Percentiles rank a stretch among this genome's conserved stretches.
Conservation (phyloP, 2,329 filamentous ascomycete genomes). For the Botrytis aclada region DNA sequence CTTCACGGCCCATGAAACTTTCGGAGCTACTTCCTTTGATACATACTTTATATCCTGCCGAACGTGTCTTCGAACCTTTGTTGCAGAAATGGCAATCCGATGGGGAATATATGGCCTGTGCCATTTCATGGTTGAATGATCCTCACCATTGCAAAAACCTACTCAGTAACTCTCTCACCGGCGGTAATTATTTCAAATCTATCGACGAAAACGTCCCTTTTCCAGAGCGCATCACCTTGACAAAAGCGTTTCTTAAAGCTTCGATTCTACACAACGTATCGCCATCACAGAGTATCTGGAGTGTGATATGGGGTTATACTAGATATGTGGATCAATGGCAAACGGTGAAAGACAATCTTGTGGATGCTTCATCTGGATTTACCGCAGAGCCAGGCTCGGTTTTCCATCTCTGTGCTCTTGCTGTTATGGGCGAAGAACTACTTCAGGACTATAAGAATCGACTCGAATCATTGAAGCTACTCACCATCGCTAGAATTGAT, state of each 20-base stretch:
- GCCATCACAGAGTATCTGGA: constrained; percentile 14
- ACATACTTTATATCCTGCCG: not conserved
- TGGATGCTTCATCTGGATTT: constrained; percentile 17
- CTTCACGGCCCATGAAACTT: constrained; percentile 11
- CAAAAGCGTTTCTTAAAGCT: constrained; percentile 26
- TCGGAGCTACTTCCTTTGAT: constrained; percentile 12
- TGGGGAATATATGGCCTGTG: constrained; percentile 21
- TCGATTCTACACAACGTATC: constrained; percentile 9
- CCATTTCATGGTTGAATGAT: constrained; percentile 22
- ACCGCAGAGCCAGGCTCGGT: constrained; percentile 20
- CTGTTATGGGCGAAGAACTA: constrained; percentile 26
- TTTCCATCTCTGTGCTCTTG: constrained; percentile 25
- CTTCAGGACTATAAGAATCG: constrained; percentile 20
- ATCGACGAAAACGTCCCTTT: constrained; percentile 26
- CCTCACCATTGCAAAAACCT: constrained; percentile 18
- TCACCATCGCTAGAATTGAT: not conserved
- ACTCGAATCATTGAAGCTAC: constrained; percentile 2
- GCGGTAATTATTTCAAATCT: constrained; percentile 25
- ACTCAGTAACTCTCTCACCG: constrained; percentile 14
- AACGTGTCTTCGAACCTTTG: constrained; percentile 22
- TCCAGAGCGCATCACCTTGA: constrained; percentile 24
- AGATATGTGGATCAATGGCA: constrained; percentile 25
- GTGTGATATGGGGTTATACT: constrained; percentile 14
- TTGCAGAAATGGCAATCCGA: constrained; percentile 26
- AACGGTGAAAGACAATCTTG: constrained; percentile 22